Evolutionary conservation across 208 protist species (phyloP).

Genomic region (Endotrypanum monterogeii): DNA sequence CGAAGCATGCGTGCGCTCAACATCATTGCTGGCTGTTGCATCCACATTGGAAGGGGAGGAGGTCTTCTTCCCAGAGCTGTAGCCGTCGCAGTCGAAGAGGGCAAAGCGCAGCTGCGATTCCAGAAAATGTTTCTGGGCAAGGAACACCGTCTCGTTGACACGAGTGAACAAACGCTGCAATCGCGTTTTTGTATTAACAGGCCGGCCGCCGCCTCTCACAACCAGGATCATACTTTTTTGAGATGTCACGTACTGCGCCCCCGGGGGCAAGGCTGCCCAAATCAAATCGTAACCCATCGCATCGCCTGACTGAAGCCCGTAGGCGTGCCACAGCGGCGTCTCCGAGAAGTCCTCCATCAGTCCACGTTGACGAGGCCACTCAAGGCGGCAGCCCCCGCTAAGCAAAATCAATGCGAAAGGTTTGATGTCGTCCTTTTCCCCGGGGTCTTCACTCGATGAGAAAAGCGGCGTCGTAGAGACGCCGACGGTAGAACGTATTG

Average conservation of each 20-base stretch:
- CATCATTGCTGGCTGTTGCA: not conserved
- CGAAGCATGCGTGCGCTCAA: no score
- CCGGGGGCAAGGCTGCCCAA: slow-evolving; percentile 47
- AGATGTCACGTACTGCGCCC: slow-evolving; percentile 53
- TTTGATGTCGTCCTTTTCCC: not conserved
- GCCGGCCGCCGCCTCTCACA: slow-evolving; percentile 15
- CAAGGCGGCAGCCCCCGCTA: slow-evolving; percentile 32
- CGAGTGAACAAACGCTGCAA: slow-evolving; percentile 32
- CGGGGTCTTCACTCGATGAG: not conserved
- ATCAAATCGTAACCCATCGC: slow-evolving; percentile 53
- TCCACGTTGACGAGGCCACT: slow-evolving; percentile 21
- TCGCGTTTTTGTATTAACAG: slow-evolving; percentile 23
- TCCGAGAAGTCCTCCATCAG: slow-evolving; percentile 29
- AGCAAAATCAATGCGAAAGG: slow-evolving; percentile 43
- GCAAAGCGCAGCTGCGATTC: slow-evolving; percentile 29
- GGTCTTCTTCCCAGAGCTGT: not conserved
- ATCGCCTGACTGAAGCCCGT: slow-evolving; percentile 56
- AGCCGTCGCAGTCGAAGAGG: slow-evolving; percentile 12
- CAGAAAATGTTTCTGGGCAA: slow-evolving; percentile 42
- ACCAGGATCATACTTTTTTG: slow-evolving; percentile 53
- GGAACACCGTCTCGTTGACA: slow-evolving; percentile 39
- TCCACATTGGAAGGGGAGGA: not conserved
- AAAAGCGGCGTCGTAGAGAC: slow-evolving; percentile 2
- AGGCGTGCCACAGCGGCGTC: slow-evolving; percentile 36
- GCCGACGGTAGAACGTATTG: not conserved